A percentile compares a stretch with the other conserved stretches of the same genome.
Evolutionary conservation across 129 eudicot genomes (phyloP).

Genomic region (sunflower (Helianthus annuus)): HanXRQr2.0-SUNRISE NC_035447.2:37965069-37965568

Average conservation of each 20-base stretch:
- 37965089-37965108: too few species aligned
- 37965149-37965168: not conserved
- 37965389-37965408: not conserved
- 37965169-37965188: not conserved
- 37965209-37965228: not conserved
- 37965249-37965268: not conserved
- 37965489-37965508: slow-evolving; percentile 66
- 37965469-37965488: slow-evolving; percentile 67
- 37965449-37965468: slow-evolving; percentile 46
- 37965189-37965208: not conserved
- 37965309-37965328: not conserved
- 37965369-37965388: not conserved
- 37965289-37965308: not conserved
- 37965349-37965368: not conserved
- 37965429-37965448: not conserved
- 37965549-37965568: slow-evolving; percentile 73
- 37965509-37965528: slow-evolving; percentile 70
- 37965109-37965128: too few species aligned
- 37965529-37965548: slow-evolving; percentile 73
- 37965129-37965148: too few species aligned
- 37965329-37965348: not conserved
- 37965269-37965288: not conserved
- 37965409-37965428: not conserved
- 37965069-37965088: too few species aligned
- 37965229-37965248: not conserved